phyloP scores from a whole-genome alignment of 1,284 basidiomycete genomes.

The Tetrapyrgos nigripes region DNA sequence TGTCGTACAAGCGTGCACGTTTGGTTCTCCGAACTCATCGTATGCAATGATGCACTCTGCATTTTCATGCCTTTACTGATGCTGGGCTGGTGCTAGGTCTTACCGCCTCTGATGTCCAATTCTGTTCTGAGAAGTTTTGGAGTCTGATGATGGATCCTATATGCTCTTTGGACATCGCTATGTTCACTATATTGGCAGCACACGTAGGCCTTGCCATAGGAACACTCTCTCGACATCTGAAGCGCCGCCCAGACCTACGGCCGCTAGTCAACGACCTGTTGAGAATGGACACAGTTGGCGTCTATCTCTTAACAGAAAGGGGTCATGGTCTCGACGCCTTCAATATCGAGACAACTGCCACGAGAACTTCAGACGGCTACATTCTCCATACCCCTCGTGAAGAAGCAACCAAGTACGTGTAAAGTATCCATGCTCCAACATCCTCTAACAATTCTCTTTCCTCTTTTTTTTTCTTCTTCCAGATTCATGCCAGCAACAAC shows the following conservation, averaged over 20 bases:
- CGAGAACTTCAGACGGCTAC: conserved; percentile 52
- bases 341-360: conserved; percentile 66
- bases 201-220: conserved; percentile 57
- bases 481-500: conserved; percentile 68
- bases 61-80: conserved; percentile 5
- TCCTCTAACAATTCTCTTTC: conserved; percentile 8
- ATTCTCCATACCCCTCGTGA: conserved; percentile 59
- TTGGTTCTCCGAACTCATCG: conserved; percentile 54
- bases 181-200: conserved; percentile 54
- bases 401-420: conserved; percentile 59
- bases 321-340: conserved; percentile 66
- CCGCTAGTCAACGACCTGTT: conserved; percentile 51
- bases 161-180: conserved; percentile 51
- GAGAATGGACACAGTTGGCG: conserved; percentile 54
- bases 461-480: too few species aligned
- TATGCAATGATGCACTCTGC: conserved; percentile 30
- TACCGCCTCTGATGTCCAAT: conserved; percentile 49
- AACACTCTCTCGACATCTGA: conserved; percentile 53
- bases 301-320: conserved; percentile 59
- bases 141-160: conserved; percentile 56
- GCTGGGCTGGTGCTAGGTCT: conserved; percentile 37
- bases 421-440: background rate
- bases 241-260: conserved; percentile 51
- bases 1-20: conserved; percentile 55
- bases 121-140: conserved; percentile 54